phyloP scores from a whole-genome alignment of 805 yeast genomes.

The Metschnikowia matae region DNA sequence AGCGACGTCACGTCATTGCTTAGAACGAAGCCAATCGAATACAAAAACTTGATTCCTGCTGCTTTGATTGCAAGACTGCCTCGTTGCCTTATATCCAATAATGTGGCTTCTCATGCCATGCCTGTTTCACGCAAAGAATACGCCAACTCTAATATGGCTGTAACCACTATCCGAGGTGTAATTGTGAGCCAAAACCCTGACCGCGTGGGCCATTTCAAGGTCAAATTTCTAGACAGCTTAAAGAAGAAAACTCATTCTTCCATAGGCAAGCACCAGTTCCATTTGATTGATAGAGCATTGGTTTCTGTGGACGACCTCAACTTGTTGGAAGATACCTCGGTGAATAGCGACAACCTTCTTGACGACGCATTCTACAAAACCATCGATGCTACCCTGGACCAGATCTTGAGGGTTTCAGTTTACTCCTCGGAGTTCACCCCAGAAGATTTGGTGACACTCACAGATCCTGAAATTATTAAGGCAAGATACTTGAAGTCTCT shows the following conservation, averaged over 20 bases:
- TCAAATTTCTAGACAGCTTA: slow-evolving; percentile 24
- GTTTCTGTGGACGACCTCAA: slow-evolving; percentile 29
- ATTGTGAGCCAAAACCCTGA: slow-evolving; percentile 17
- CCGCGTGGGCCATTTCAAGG: slow-evolving; percentile 25
- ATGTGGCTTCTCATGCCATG: slow-evolving; percentile 32
- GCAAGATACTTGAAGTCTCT: slow-evolving; percentile 44
- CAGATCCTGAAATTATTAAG: slow-evolving; percentile 47
- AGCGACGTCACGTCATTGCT: slow-evolving; percentile 19
- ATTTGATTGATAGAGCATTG: slow-evolving; percentile 22
- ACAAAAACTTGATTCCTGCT: slow-evolving; percentile 24
- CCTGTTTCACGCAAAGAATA: slow-evolving; percentile 21
- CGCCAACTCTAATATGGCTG: slow-evolving; percentile 18
- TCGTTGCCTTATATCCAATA: slow-evolving; percentile 33
- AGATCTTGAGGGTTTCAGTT: slow-evolving; percentile 48
- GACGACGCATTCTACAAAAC: slow-evolving; percentile 36
- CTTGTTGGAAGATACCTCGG: slow-evolving; percentile 14
- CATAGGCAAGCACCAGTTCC: slow-evolving; percentile 36
- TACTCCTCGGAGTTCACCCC: slow-evolving; percentile 47
- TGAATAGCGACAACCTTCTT: slow-evolving; percentile 12
- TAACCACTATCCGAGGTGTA: slow-evolving; percentile 30
- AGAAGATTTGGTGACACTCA: slow-evolving; percentile 43
- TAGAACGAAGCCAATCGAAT: slow-evolving; percentile 32
- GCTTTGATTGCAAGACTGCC: slow-evolving; percentile 8
- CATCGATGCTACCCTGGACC: slow-evolving; percentile 22
- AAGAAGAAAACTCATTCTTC: neutral